Evolutionary conservation across 208 protist genomes (phyloP).

Genomic region (Phytomonas francai): DNA sequence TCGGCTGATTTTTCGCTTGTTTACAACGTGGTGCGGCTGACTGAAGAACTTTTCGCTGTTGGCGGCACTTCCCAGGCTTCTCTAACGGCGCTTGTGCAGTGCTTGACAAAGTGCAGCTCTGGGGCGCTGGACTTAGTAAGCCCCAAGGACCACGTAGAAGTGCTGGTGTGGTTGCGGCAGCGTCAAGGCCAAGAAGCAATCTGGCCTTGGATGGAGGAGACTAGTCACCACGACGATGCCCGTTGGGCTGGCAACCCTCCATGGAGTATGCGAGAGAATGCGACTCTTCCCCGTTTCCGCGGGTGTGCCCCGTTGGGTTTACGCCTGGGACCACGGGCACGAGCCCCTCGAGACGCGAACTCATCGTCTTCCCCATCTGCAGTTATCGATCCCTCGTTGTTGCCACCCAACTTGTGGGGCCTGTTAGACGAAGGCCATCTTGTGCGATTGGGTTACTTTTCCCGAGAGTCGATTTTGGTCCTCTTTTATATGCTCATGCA

Average conservation of each 20-base stretch:
- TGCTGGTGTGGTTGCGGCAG: conserved; percentile 22
- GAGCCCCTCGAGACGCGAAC: not conserved
- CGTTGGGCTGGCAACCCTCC: not conserved
- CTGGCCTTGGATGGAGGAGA: not conserved
- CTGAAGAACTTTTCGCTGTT: conserved; percentile 12
- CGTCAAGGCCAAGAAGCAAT: conserved; percentile 16
- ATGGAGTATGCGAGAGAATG: not conserved
- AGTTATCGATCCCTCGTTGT: conserved; percentile 10
- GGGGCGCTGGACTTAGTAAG: conserved; percentile 24
- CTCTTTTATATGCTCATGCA: conserved; percentile 58
- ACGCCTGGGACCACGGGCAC: conserved; percentile 1
- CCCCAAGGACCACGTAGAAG: conserved; percentile 1
- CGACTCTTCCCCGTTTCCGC: not conserved
- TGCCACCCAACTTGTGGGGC: conserved; percentile 34
- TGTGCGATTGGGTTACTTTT: conserved; percentile 47
- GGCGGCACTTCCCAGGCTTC: conserved; percentile 19
- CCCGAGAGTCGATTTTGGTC: conserved; percentile 40
- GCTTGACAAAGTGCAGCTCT: conserved; percentile 18
- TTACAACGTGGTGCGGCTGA: conserved; percentile 11
- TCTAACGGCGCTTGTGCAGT: conserved; percentile 16
- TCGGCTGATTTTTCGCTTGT: conserved; percentile 9
- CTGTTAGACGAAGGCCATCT: conserved; percentile 41
- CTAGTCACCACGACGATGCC: not conserved
- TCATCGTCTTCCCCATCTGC: not conserved
- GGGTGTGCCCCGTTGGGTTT: conserved; percentile 4